phyloP scores from a whole-genome alignment of 2,329 filamentous ascomycete species.

The Colletotrichum sp. region DNA sequence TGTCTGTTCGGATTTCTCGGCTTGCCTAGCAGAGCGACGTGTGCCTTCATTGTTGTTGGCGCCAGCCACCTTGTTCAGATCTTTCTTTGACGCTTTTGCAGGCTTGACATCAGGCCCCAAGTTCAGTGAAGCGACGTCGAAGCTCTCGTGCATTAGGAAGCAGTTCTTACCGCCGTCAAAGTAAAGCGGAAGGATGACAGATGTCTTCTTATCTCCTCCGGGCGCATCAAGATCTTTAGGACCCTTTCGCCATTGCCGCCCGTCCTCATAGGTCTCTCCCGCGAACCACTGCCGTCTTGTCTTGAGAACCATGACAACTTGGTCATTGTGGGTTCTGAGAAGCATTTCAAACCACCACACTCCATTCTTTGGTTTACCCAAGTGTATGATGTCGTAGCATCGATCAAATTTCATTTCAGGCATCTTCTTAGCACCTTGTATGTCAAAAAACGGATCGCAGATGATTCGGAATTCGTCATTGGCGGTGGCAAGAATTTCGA shows the following conservation, averaged over 20 bases:
- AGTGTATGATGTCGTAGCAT: too few species aligned
- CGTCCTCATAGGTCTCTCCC: not conserved
- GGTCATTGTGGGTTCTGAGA: not conserved
- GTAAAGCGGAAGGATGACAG: not conserved
- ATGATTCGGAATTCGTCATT: too few species aligned
- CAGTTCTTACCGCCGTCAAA: not conserved
- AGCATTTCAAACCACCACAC: not conserved
- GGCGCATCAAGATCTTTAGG: not conserved
- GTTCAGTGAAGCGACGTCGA: not conserved
- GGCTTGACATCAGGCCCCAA: not conserved
- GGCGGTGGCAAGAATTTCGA: too few species aligned
- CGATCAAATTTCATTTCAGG: too few species aligned
- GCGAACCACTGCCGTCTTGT: not conserved
- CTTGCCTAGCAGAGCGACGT: too few species aligned
- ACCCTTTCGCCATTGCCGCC: not conserved
- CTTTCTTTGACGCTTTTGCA: not conserved
- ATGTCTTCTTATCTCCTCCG: not conserved
- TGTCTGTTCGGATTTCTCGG: too few species aligned
- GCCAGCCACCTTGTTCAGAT: too few species aligned
- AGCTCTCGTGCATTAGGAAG: not conserved
- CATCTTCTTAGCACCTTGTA: too few species aligned
- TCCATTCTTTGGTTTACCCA: not conserved
- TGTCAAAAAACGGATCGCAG: too few species aligned
- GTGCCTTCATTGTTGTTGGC: too few species aligned
- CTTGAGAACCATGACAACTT: not conserved